Evolutionary conservation across 2,329 filamentous ascomycete species (phyloP), one percentile per base, ranked within the genome.

Genomic region (Microsporum ferrugineum): DNA sequence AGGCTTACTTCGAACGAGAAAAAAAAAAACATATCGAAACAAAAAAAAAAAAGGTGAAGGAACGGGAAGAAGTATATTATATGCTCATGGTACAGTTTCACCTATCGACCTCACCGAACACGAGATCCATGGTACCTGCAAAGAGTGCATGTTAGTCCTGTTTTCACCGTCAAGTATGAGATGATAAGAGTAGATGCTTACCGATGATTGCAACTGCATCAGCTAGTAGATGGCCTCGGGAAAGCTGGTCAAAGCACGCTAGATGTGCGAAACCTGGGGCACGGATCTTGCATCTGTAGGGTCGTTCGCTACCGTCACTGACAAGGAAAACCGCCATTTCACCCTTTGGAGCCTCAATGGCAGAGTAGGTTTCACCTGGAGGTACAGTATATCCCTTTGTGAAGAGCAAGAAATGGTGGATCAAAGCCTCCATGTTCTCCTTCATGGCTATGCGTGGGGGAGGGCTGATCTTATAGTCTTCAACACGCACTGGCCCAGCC

Each of bases 391-490:
- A 99, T 63, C 94, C 94, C 84, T 99, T 99, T 76, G 91, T 97
- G 81, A 92, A 99, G 60, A 99, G 86, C 67, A 99, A 79, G 83
- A 99, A 99, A 81, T 99, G 94, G 80, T 99, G 94, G 73, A 99
- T 99, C 49, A 99, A 84, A 43, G 94, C 91, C 80, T 99, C 94
- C 95, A 99, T 99, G 81, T 99, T 99, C 84, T 99, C 94, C 84
- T 99, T 99, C 94, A 99, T 99, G 71, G 94, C 94, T 51, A 89
- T 82, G 71, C 94, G 87, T n/a, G 94, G 95, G 64, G 94, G 94
- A 27, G 94, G 94, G 2, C 89, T 88, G 71, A 99, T 84, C 84
- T 99, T 99, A 85, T 97, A 99, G 78, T 99, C 94, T 78, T 99
- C 94, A 47, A 96, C 90, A 68, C 92, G 88, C 72, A 97, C 84